These are phyloP conservation scores for Isabelozyma pseudorhagii DNA, from an alignment of 805 yeast genomes.

Conservation along the genomic window DNA sequence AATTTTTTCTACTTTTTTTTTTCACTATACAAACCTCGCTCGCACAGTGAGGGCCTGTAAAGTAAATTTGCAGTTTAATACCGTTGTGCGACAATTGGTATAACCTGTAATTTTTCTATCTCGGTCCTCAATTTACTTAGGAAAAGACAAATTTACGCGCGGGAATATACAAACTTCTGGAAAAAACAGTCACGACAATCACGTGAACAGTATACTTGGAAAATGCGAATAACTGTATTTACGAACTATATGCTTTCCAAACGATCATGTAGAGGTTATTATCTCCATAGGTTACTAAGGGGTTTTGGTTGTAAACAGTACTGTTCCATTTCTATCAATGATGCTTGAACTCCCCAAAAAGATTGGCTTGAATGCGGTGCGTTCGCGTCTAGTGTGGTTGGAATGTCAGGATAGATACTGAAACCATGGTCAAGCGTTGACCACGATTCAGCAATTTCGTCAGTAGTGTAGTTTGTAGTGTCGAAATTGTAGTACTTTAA, in stretches of 20 bases:
- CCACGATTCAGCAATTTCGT: neutral
- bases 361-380: neutral
- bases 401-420: neutral
- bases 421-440: neutral
- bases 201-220: conserved; percentile 12
- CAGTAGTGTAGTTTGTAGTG: neutral
- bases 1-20: conserved; percentile 1
- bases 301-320: conserved; percentile 16
- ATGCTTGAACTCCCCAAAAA: conserved; percentile 26
- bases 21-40: neutral
- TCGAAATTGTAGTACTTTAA: neutral
- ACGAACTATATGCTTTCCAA: neutral
- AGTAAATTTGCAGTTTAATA: neutral
- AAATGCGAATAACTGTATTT: neutral
- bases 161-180: neutral
- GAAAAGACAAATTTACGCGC: neutral
- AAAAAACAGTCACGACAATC: conserved; percentile 26
- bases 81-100: neutral
- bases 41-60: neutral
- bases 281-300: conserved; percentile 16
- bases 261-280: neutral
- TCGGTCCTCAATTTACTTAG: neutral
- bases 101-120: neutral
- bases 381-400: neutral
- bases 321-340: conserved; percentile 26